Evolutionary conservation across 192 early-diverging fungal species (phyloP), one percentile per base, ranked within the genome.

Genomic region (Kappamyces sp.): DNA sequence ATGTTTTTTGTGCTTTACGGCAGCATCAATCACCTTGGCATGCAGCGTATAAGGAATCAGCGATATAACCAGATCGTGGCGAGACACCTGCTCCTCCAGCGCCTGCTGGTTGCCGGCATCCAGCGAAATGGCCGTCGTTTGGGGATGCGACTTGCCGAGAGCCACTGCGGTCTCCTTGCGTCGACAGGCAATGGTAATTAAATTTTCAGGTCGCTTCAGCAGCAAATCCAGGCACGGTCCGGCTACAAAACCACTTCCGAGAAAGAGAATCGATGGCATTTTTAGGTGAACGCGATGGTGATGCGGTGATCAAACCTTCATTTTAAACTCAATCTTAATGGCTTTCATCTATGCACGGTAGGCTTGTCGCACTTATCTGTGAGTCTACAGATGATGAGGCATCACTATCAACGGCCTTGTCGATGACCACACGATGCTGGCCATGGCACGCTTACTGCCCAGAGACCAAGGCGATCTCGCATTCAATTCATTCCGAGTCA

Each of bases 241-340:
- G 62, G 96, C 94, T 46, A 99, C 96, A 70, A 90, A 99, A 54
- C 96, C 96, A 37, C 91, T 88, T 47, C 96, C 96, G 55, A 99
- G 86, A 31, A 99, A 86, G 60, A 99, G 83, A 69, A 99, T 92
- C 54, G 87, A 89, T 66, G 14, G 48, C 84, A 43, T 43, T 88
- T 14, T 43, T 11, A 43, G 42, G 14, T 11, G 14, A 43, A 43
- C 8, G 8, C 42, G 42, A 22, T 22, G 22, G 22, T 22, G 22
- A 22, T 22, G 22, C 22, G 22, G 22, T 22, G 22, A 22, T 22
- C 22, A 22, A 22, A 22, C 22, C 22, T 22, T 22, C 22, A 22
- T 22, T 22, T 22, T 22, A 22, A 22, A 22, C 22, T 22, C 22
- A 22, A 22, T 22, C 22, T 22, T 22, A 22, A 22, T 22, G 22